Conservation (phyloP, 495 filamentous ascomycete species). For the Neurospora sublineolata region DNA sequence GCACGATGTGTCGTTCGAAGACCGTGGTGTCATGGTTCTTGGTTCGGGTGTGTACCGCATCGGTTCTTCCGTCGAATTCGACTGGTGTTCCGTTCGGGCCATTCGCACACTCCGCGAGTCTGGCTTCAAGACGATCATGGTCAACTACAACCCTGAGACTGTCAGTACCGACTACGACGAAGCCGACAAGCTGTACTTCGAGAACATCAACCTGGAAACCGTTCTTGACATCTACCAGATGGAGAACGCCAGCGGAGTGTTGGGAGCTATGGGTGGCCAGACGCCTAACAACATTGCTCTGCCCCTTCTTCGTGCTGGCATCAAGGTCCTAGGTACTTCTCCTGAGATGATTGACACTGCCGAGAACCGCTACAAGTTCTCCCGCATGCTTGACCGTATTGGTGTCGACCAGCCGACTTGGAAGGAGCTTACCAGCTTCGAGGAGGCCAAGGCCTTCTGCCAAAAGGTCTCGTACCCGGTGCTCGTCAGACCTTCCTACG, state of each 20-base stretch:
- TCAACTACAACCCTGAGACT: conserved; percentile 94
- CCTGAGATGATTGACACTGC: conserved; percentile 98
- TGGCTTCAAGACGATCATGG: conserved; percentile 94
- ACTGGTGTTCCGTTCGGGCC: conserved; percentile 97
- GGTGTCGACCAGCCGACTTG: conserved; percentile 94
- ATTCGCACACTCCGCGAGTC: conserved; percentile 84
- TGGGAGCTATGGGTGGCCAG: conserved; percentile 96
- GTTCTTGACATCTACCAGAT: conserved; percentile 91
- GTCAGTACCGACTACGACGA: conserved; percentile 95
- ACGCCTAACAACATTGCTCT: conserved; percentile 97
- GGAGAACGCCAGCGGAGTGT: conserved; percentile 77
- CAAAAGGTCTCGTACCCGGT: conserved; percentile 81
- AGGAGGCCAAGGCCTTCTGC: conserved; percentile 78
- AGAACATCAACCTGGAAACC: conserved; percentile 93
- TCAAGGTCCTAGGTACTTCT: conserved; percentile 87
- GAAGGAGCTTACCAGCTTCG: conserved; percentile 88
- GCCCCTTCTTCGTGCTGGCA: conserved; percentile 74
- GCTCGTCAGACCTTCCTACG: conserved; percentile 86
- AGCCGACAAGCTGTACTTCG: conserved; percentile 89
- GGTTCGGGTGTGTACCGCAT: conserved; percentile 97
- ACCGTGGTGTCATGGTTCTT: conserved; percentile 89
- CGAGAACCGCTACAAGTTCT: conserved; percentile 98
- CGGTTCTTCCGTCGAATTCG: conserved; percentile 94
- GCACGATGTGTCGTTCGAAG: conserved; percentile 73
- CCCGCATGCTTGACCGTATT: conserved; percentile 89